These are phyloP conservation scores for Pholiota adiposa DNA, from an alignment of 1,284 basidiomycete genomes.

Conservation along the genomic window DNA sequence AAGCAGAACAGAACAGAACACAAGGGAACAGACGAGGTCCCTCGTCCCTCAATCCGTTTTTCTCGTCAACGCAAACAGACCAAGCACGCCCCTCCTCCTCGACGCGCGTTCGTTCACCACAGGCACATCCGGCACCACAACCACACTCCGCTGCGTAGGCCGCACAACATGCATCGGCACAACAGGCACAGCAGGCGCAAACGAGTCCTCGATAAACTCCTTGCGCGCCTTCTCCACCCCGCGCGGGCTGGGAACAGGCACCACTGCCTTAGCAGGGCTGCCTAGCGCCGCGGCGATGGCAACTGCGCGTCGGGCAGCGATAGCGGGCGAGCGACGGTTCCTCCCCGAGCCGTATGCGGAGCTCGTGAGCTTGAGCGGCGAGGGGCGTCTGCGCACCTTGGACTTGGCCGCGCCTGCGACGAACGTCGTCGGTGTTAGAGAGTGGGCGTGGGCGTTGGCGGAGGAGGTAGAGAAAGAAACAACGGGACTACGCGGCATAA, in stretches of 20 bases:
- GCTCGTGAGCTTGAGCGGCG: constrained; percentile 44
- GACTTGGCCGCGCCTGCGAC: neutral
- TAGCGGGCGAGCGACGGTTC: constrained; percentile 1
- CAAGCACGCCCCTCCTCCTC: neutral
- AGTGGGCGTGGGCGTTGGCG: too few relatives aligned
- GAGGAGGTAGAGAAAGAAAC: too few relatives aligned
- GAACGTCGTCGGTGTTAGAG: constrained; percentile 13
- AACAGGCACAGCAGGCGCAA: constrained; percentile 20
- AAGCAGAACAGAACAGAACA: too few relatives aligned
- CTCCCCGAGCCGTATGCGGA: constrained; percentile 5
- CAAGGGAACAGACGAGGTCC: neutral
- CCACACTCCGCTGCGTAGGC: neutral
- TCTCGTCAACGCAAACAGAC: neutral
- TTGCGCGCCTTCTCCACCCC: constrained; percentile 19
- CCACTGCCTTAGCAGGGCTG: constrained; percentile 4
- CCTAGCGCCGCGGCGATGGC: neutral
- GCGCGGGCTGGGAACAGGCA: constrained; percentile 5
- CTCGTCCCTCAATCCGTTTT: neutral
- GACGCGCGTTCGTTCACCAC: neutral
- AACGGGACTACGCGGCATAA: constrained; percentile 30
- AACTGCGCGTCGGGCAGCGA: neutral
- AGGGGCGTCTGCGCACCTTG: constrained; percentile 44
- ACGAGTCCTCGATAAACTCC: constrained; percentile 40
- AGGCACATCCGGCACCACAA: neutral
- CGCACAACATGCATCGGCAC: neutral